A percentile compares a stretch with the other conserved stretches of the same genome.
phyloP scores from a whole-genome alignment of 345 rosid genomes.

The Anastatica hierochuntica region DNA sequence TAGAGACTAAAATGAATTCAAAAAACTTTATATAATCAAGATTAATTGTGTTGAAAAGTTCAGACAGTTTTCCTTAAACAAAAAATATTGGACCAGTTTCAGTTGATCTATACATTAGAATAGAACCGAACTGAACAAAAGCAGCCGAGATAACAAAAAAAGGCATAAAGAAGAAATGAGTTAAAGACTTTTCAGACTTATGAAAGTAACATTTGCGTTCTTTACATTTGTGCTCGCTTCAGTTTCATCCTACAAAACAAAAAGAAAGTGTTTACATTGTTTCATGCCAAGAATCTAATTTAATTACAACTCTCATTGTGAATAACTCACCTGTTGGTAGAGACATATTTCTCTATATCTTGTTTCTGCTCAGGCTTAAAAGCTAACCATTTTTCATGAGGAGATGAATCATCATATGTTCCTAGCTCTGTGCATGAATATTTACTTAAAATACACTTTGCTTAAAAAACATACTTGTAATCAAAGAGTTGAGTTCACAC shows the following conservation, averaged over 20 bases:
- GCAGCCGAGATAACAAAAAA: background rate
- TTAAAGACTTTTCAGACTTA: too few relatives aligned
- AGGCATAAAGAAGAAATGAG: too few relatives aligned
- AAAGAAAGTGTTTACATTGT: background rate
- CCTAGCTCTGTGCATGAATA: slow-evolving; percentile 34
- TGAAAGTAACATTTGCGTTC: background rate
- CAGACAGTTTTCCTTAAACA: background rate
- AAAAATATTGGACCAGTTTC: background rate
- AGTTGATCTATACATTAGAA: background rate
- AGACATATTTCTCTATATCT: slow-evolving; percentile 51
- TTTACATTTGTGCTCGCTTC: background rate
- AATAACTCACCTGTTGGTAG: slow-evolving; percentile 32
- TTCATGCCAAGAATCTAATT: background rate
- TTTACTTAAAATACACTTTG: background rate
- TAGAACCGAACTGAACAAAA: background rate
- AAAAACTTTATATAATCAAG: too few relatives aligned
- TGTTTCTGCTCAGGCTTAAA: slow-evolving; percentile 43
- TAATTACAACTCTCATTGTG: background rate
- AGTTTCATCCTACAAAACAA: slow-evolving; percentile 9
- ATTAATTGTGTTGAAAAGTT: too few relatives aligned
- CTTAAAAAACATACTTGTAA: background rate
- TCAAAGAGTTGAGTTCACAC: slow-evolving; percentile 23
- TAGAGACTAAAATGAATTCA: too few relatives aligned
- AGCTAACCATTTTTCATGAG: slow-evolving; percentile 51
- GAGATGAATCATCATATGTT: slow-evolving; percentile 15